Percentiles rank a stretch among this genome's conserved stretches.
Conservation (phyloP, 2,329 filamentous ascomycete genomes). For the Fusarium nanum region DNA sequence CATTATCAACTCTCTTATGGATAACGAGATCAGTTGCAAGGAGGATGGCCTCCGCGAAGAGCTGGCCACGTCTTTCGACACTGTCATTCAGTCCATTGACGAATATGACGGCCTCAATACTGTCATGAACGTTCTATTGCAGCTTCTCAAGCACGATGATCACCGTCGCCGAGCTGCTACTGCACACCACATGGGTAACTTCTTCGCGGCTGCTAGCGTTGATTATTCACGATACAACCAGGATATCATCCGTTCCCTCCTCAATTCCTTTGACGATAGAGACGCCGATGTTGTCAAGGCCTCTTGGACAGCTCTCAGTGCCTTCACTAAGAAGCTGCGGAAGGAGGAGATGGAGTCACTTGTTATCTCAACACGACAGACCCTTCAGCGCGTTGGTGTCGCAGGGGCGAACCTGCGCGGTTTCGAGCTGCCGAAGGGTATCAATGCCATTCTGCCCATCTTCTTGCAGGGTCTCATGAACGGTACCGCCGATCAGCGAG, state of each 20-base stretch:
- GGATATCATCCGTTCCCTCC: slow-evolving; percentile 88
- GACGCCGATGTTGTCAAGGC: slow-evolving; percentile 88
- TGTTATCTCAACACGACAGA: slow-evolving; percentile 85
- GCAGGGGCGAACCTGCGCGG: slow-evolving; percentile 86
- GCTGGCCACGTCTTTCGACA: slow-evolving; percentile 84
- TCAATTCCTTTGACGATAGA: slow-evolving; percentile 91
- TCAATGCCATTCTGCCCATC: slow-evolving; percentile 94
- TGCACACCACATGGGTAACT: slow-evolving; percentile 82
- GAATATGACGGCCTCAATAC: slow-evolving; percentile 96
- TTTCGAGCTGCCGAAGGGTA: slow-evolving; percentile 93
- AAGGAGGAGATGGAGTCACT: slow-evolving; percentile 99
- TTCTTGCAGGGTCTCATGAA: slow-evolving; percentile 99
- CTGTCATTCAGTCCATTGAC: slow-evolving; percentile 90
- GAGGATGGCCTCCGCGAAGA: slow-evolving; percentile 80
- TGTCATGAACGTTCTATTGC: slow-evolving; percentile 91
- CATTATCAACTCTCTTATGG: slow-evolving; percentile 94
- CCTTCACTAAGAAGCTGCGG: slow-evolving; percentile 87
- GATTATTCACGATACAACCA: slow-evolving; percentile 97
- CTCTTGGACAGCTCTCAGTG: slow-evolving; percentile 86
- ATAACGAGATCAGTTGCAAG: slow-evolving; percentile 83
- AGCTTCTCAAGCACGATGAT: slow-evolving; percentile 91
- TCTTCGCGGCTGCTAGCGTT: slow-evolving; percentile 82
- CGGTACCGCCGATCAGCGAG: slow-evolving; percentile 90
- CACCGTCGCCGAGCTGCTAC: slow-evolving; percentile 84
- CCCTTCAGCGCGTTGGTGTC: slow-evolving; percentile 88